Percentiles rank a stretch among this genome's conserved stretches.
These are phyloP conservation scores for Chalciporus chontae DNA, from an alignment of 768 basidiomycete genomes.

Conservation along the genomic window DNA sequence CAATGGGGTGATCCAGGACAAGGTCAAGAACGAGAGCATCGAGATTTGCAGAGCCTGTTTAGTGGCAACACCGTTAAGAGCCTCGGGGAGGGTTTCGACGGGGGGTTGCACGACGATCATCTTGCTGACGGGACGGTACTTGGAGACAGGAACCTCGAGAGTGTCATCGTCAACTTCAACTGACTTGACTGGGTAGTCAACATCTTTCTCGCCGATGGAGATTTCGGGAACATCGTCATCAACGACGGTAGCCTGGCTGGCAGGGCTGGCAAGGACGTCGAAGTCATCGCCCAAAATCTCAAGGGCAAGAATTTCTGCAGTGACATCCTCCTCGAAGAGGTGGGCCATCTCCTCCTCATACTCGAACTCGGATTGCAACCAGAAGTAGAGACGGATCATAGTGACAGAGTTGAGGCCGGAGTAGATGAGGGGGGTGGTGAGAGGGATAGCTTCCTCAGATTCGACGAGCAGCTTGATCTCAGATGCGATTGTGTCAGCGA, in stretches of 20 bases:
- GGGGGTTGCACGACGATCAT: slow-evolving; percentile 26
- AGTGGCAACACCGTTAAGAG: slow-evolving; percentile 16
- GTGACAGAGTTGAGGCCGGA: slow-evolving; percentile 30
- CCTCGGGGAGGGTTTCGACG: slow-evolving; percentile 11
- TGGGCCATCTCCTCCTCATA: slow-evolving; percentile 25
- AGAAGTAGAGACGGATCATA: slow-evolving; percentile 29
- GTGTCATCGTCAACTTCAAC: neutral
- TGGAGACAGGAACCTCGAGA: neutral
- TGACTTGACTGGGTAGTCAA: slow-evolving; percentile 4
- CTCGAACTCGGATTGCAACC: slow-evolving; percentile 33
- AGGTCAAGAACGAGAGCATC: slow-evolving; percentile 16
- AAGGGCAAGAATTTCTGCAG: slow-evolving; percentile 26
- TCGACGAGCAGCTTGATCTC: slow-evolving; percentile 29
- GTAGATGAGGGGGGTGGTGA: slow-evolving; percentile 31
- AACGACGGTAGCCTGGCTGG: slow-evolving; percentile 18
- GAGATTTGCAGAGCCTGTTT: slow-evolving; percentile 18
- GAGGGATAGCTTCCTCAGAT: slow-evolving; percentile 23
- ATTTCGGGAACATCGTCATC: slow-evolving; percentile 15
- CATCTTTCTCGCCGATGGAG: neutral
- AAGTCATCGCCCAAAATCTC: slow-evolving; percentile 26
- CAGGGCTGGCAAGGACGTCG: slow-evolving; percentile 7
- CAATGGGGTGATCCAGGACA: slow-evolving; percentile 27
- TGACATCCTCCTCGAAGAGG: slow-evolving; percentile 30
- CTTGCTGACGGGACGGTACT: slow-evolving; percentile 11
- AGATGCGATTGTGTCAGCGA: slow-evolving; percentile 33